A percentile compares a stretch with the other conserved stretches of the same genome.
Conservation (phyloP, 2,329 filamentous ascomycete species). For the Calonectria leucothoes region DNA sequence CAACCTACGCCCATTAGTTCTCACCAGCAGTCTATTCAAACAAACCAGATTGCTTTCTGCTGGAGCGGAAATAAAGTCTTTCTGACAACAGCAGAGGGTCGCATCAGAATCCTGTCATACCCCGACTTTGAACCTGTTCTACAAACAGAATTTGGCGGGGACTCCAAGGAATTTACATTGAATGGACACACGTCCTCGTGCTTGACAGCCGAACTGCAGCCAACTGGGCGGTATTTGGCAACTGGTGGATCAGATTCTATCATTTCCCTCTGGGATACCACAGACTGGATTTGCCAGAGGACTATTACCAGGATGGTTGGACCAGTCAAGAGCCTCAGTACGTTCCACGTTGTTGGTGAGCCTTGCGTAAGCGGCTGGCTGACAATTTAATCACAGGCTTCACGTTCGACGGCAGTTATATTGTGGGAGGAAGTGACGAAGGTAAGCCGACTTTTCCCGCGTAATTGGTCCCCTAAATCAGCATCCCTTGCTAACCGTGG, state of each 20-base stretch:
- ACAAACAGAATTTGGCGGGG: slow-evolving; percentile 58
- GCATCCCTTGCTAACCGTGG: neutral
- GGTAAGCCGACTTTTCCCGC: slow-evolving; percentile 53
- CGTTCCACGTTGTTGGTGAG: slow-evolving; percentile 39
- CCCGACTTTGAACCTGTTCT: slow-evolving; percentile 70
- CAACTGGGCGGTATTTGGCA: slow-evolving; percentile 77
- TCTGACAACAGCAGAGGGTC: slow-evolving; percentile 77
- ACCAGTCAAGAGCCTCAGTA: slow-evolving; percentile 76
- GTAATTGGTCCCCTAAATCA: neutral
- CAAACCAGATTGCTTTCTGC: slow-evolving; percentile 80
- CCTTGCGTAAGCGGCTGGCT: slow-evolving; percentile 14
- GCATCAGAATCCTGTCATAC: slow-evolving; percentile 76
- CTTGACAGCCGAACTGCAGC: slow-evolving; percentile 75
- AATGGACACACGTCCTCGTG: slow-evolving; percentile 81
- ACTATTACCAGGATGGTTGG: slow-evolving; percentile 77
- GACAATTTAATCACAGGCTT: slow-evolving; percentile 65
- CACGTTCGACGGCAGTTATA: slow-evolving; percentile 80
- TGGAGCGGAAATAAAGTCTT: slow-evolving; percentile 79
- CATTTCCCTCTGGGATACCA: slow-evolving; percentile 82
- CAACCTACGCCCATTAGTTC: slow-evolving; percentile 66
- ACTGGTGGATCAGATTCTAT: slow-evolving; percentile 81
- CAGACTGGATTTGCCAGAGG: slow-evolving; percentile 80
- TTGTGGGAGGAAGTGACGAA: slow-evolving; percentile 81
- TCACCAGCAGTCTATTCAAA: slow-evolving; percentile 72
- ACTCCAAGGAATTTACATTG: slow-evolving; percentile 67